Conservation (phyloP, 306 rosid species). For the Vicia faba region DNA sequence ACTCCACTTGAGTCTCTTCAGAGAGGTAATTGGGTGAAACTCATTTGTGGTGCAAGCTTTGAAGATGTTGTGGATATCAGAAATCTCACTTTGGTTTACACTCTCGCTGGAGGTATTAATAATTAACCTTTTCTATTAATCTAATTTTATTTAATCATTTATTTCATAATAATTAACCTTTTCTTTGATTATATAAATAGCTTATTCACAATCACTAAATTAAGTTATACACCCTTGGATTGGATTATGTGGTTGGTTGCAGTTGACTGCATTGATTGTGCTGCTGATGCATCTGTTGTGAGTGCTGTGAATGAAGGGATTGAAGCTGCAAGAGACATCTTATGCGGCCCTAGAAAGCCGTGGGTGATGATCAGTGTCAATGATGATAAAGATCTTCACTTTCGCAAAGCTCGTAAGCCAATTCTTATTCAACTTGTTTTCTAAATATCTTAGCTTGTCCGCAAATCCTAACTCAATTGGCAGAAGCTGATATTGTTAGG, state of each 20-base stretch:
- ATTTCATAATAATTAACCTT: not conserved
- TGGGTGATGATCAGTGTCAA: constrained; percentile 95
- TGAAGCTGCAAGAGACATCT: constrained; percentile 66
- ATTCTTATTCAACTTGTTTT: not conserved
- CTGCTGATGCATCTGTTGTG: constrained; percentile 87
- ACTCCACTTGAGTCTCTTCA: constrained; percentile 58
- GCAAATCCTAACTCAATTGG: too few relatives aligned
- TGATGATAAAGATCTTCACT: constrained; percentile 92
- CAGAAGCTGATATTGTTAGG: too few relatives aligned
- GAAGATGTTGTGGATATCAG: constrained; percentile 93
- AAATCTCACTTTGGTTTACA: constrained; percentile 85
- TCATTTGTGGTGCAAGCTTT: constrained; percentile 71
- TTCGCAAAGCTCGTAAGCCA: constrained; percentile 80
- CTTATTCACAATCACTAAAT: not conserved
- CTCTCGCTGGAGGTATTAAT: constrained; percentile 84
- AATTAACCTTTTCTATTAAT: not conserved
- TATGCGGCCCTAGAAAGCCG: constrained; percentile 49
- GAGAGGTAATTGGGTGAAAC: constrained; percentile 51
- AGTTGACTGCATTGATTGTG: constrained; percentile 98
- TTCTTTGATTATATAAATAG: not conserved
- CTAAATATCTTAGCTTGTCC: too few relatives aligned
- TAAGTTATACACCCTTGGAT: not conserved
- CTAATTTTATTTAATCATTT: too few relatives aligned
- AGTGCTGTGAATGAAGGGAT: constrained; percentile 92
- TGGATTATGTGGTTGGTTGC: constrained; percentile 35